phyloP scores from a whole-genome alignment of 192 early-diverging fungal species.

The Rhizophagus prolifer region DNA sequence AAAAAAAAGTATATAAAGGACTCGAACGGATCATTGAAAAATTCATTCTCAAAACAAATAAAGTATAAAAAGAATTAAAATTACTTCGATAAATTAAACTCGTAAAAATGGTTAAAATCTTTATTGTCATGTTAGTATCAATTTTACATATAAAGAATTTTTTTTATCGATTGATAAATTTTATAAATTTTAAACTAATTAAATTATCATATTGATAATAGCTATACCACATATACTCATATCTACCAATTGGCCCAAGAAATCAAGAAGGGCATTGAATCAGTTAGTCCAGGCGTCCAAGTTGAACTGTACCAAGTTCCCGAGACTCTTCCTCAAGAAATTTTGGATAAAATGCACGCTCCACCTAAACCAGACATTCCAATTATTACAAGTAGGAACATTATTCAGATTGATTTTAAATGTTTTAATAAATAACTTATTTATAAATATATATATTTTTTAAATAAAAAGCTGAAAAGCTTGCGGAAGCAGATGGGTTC shows the following conservation, averaged over 20 bases:
- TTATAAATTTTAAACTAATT: not conserved
- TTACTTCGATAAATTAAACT: not conserved
- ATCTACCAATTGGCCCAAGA: slow-evolving; percentile 64
- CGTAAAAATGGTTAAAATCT: not conserved
- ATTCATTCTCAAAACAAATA: not conserved
- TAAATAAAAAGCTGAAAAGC: slow-evolving; percentile 20
- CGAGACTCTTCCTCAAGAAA: slow-evolving; percentile 60
- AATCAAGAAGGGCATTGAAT: slow-evolving; percentile 63
- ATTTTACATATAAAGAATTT: too few relatives aligned
- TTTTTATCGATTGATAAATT: not conserved
- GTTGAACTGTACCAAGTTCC: slow-evolving; percentile 50
- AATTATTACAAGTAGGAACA: slow-evolving; percentile 23
- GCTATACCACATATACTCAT: slow-evolving; percentile 57
- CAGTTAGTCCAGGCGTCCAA: slow-evolving; percentile 31
- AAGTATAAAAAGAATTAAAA: too few relatives aligned
- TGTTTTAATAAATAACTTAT: too few relatives aligned
- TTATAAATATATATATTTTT: not conserved
- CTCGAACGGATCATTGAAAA: not conserved
- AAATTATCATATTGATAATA: not conserved
- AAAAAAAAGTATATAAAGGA: not conserved
- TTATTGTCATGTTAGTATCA: not conserved
- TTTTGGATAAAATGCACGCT: slow-evolving; percentile 57
- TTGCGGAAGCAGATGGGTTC: slow-evolving; percentile 52
- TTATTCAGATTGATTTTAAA: not conserved
- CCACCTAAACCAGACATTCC: slow-evolving; percentile 46